Evolutionary conservation across 129 eudicot genomes (phyloP).

Genomic region (Helianthus tuberosus): DNA sequence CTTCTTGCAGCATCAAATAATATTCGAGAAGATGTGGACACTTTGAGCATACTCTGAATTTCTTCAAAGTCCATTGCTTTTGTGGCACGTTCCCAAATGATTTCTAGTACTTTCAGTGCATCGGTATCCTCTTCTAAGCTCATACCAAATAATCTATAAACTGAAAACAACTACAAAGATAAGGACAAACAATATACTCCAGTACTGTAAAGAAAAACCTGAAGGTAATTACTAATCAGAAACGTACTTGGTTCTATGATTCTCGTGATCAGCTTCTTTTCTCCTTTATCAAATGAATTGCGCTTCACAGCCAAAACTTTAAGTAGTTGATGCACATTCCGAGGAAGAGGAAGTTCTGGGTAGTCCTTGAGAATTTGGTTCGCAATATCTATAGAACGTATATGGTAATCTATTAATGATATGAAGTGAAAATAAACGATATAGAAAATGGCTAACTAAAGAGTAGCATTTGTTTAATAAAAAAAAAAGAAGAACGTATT

Average conservation of each 20-base stretch:
- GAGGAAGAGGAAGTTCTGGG: too few species aligned
- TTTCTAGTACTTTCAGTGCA: constrained; percentile 3
- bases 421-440: too few species aligned
- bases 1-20: constrained; percentile 24
- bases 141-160: background rate
- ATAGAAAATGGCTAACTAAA: too few species aligned
- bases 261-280: background rate
- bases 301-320: constrained; percentile 29
- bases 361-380: too few species aligned
- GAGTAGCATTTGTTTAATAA: too few species aligned
- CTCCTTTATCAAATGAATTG: background rate
- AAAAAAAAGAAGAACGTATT: too few species aligned
- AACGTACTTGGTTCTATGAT: background rate
- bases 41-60: too few species aligned
- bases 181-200: background rate
- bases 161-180: background rate
- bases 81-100: constrained; percentile 9
- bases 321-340: background rate
- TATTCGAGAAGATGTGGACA: background rate
- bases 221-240: background rate
- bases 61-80: background rate
- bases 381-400: too few species aligned
- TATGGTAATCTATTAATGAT: too few species aligned
- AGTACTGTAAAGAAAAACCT: background rate
- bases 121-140: background rate